phyloP scores from a whole-genome alignment of 768 basidiomycete genomes.

The Macrolepiota dolichaula region DNA sequence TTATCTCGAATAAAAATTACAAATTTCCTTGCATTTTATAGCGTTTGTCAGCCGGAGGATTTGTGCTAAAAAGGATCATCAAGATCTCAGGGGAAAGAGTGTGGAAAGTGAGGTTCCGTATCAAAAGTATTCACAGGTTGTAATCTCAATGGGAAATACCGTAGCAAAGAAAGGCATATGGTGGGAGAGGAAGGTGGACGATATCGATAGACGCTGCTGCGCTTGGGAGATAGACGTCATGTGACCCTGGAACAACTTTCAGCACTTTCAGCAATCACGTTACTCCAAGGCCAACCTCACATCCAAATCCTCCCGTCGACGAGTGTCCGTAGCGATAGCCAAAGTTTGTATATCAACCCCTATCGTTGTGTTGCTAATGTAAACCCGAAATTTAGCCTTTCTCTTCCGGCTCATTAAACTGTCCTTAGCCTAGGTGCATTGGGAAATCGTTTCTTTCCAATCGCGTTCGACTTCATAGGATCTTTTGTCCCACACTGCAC shows the following conservation, averaged over 20 bases:
- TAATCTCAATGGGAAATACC: not conserved
- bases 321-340: not conserved
- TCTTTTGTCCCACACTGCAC: constrained; percentile 5
- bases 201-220: not conserved
- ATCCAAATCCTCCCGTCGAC: not conserved
- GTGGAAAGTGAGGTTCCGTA: no score
- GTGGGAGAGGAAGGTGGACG: not conserved
- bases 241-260: not conserved
- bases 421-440: not conserved
- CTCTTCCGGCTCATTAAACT: not conserved
- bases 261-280: not conserved
- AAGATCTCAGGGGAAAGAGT: no score
- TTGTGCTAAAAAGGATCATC: no score
- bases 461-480: not conserved
- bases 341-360: constrained; percentile 5
- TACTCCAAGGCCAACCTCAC: not conserved
- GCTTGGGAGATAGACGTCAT: not conserved
- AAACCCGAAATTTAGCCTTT: not conserved
- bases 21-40: no score
- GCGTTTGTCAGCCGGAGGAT: no score
- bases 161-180: not conserved
- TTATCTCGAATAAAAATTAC: no score
- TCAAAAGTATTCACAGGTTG: not conserved
- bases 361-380: not conserved
- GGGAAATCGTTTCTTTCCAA: not conserved